Evolutionary conservation across 2,329 filamentous ascomycete species (phyloP).

Genomic region (Xylaria sp.): DNA sequence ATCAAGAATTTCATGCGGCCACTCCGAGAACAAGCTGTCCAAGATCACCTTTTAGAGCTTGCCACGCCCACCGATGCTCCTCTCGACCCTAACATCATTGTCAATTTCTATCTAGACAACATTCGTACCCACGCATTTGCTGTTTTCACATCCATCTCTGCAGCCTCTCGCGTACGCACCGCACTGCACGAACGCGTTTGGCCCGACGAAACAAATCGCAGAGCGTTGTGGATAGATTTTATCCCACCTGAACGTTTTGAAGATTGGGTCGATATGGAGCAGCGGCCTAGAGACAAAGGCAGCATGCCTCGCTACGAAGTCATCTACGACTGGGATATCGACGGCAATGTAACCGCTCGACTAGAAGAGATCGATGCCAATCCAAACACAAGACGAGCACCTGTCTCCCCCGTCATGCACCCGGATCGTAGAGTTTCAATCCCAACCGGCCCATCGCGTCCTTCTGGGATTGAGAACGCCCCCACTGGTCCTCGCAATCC

Average conservation of each 20-base stretch:
- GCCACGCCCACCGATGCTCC: conserved; percentile 68
- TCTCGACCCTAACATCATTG: conserved; percentile 66
- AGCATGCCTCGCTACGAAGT: conserved; percentile 76
- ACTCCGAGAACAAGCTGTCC: conserved; percentile 74
- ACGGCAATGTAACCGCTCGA: conserved; percentile 65
- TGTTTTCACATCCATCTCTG: conserved; percentile 73
- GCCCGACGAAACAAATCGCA: conserved; percentile 87
- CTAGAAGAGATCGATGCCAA: conserved; percentile 62
- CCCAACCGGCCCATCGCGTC: conserved; percentile 49
- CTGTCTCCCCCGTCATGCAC: conserved; percentile 42
- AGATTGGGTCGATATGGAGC: conserved; percentile 79
- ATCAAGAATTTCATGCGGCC: conserved; percentile 92
- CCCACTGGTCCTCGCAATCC: conserved; percentile 56
- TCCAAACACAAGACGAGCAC: conserved; percentile 37
- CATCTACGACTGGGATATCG: conserved; percentile 69
- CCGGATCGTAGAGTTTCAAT: conserved; percentile 44
- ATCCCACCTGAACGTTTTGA: conserved; percentile 79
- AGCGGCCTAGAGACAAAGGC: conserved; percentile 52
- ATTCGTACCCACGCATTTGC: conserved; percentile 91
- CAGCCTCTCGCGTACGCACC: conserved; percentile 80
- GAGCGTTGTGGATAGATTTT: conserved; percentile 89
- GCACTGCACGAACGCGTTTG: conserved; percentile 82
- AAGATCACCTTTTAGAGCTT: conserved; percentile 74
- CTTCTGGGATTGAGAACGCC: conserved; percentile 50
- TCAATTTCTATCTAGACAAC: conserved; percentile 80